A percentile compares a stretch with the other conserved stretches of the same genome.
Conservation (phyloP, 768 basidiomycete genomes). For the Dictyophora rubrovolvata region DNA sequence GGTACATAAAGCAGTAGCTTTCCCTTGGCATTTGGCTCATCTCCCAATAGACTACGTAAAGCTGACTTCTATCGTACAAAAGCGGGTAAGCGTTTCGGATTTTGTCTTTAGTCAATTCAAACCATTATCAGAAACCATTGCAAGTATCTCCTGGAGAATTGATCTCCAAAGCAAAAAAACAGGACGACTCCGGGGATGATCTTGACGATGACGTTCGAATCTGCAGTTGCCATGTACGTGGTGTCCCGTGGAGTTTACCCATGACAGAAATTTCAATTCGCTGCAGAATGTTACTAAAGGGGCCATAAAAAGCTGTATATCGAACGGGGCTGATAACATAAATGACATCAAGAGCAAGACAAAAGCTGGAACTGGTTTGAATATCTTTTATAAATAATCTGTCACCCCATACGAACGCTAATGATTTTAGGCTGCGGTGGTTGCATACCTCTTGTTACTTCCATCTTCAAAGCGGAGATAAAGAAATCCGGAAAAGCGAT, state of each 20-base stretch:
- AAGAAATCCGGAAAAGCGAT: slow-evolving; percentile 52
- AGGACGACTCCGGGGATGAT: slow-evolving; percentile 51
- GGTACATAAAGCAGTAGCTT: neutral
- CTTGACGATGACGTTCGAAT: slow-evolving; percentile 64
- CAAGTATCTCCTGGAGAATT: slow-evolving; percentile 57
- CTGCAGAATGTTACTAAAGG: slow-evolving; percentile 54
- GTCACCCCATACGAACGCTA: neutral
- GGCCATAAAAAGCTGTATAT: slow-evolving; percentile 39
- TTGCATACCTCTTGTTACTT: slow-evolving; percentile 50
- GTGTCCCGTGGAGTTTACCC: neutral
- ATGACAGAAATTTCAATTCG: neutral
- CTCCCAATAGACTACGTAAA: slow-evolving; percentile 49
- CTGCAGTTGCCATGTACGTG: slow-evolving; percentile 53
- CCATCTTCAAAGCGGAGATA: slow-evolving; percentile 48
- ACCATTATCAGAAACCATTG: slow-evolving; percentile 41
- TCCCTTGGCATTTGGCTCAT: neutral
- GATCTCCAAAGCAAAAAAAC: slow-evolving; percentile 42
- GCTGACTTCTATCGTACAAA: slow-evolving; percentile 59
- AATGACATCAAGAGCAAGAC: slow-evolving; percentile 51
- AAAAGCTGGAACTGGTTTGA: slow-evolving; percentile 47
- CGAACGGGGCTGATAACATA: slow-evolving; percentile 38
- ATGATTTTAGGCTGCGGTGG: slow-evolving; percentile 45
- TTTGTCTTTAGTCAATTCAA: neutral
- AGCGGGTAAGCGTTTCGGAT: slow-evolving; percentile 33
- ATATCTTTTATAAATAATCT: neutral